Percentiles rank a stretch among this genome's conserved stretches.
These are phyloP conservation scores for Mortierella sp. DNA, from an alignment of 371 early-diverging fungal species.

Conservation along the genomic window DNA sequence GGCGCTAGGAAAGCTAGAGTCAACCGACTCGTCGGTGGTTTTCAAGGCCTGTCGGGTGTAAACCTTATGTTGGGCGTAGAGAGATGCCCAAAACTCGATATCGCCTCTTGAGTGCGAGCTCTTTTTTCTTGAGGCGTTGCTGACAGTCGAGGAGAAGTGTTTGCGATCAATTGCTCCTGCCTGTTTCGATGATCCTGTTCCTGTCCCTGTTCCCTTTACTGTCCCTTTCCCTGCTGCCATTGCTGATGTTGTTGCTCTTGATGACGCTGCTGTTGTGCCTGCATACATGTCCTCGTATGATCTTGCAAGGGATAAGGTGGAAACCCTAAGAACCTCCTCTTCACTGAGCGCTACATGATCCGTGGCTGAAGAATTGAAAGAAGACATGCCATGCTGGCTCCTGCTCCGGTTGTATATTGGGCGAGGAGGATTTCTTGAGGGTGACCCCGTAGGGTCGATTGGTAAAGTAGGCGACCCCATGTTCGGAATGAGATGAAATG, in stretches of 20 bases:
- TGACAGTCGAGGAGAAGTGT: constrained; percentile 6
- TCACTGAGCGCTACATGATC: background rate
- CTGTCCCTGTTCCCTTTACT: constrained; percentile 4
- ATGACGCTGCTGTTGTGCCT: background rate
- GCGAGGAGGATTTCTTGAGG: background rate
- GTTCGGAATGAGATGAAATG: background rate
- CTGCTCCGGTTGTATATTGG: constrained; percentile 1
- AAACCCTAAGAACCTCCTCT: background rate
- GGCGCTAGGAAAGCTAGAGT: background rate
- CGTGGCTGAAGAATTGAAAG: background rate
- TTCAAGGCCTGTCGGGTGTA: constrained; percentile 18
- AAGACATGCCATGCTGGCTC: background rate
- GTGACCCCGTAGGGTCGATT: background rate
- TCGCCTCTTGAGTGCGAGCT: constrained; percentile 21
- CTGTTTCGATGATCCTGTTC: background rate
- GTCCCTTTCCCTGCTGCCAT: background rate
- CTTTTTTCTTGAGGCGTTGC: background rate
- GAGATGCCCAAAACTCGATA: constrained; percentile 44
- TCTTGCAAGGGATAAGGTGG: background rate
- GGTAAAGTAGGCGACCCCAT: background rate
- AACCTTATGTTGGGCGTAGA: constrained; percentile 38
- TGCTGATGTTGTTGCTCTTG: background rate
- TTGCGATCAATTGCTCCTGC: background rate
- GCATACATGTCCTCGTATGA: constrained; percentile 16
- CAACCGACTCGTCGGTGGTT: background rate